phyloP scores from a whole-genome alignment of 306 rosid genomes.

The Corylus avellana region DNA sequence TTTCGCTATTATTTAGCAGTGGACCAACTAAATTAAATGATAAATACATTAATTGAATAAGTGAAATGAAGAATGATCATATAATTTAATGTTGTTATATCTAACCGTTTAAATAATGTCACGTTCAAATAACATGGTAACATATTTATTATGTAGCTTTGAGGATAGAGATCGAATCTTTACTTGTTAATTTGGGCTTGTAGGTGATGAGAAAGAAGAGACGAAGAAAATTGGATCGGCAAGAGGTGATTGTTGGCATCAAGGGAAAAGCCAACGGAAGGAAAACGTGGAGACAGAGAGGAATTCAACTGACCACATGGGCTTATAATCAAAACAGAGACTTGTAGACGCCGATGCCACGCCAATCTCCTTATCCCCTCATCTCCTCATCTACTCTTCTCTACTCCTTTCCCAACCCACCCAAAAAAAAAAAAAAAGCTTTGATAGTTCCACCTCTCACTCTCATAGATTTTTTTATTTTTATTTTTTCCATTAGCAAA shows the following conservation, averaged over 20 bases:
- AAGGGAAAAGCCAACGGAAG: neutral
- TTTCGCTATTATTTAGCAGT: too few relatives aligned
- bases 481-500: neutral
- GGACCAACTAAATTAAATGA: too few relatives aligned
- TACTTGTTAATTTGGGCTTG: constrained; percentile 3
- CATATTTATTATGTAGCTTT: too few relatives aligned
- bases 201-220: neutral
- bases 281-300: constrained; percentile 1
- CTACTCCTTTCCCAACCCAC: constrained; percentile 14
- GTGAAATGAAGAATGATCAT: too few relatives aligned
- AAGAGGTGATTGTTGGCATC: constrained; percentile 1
- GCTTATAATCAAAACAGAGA: constrained; percentile 35
- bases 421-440: neutral
- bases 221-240: neutral
- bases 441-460: constrained; percentile 6
- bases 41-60: too few relatives aligned
- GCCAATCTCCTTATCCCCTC: constrained; percentile 44
- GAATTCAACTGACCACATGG: constrained; percentile 14
- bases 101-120: too few relatives aligned
- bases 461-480: neutral
- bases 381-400: constrained; percentile 11
- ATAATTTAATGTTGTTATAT: too few relatives aligned
- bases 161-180: neutral
- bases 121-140: too few relatives aligned
- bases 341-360: constrained; percentile 43